Base-by-base conservation (phyloP, 2,329 filamentous ascomycete species). In the Nothopassalora personata region DNA sequence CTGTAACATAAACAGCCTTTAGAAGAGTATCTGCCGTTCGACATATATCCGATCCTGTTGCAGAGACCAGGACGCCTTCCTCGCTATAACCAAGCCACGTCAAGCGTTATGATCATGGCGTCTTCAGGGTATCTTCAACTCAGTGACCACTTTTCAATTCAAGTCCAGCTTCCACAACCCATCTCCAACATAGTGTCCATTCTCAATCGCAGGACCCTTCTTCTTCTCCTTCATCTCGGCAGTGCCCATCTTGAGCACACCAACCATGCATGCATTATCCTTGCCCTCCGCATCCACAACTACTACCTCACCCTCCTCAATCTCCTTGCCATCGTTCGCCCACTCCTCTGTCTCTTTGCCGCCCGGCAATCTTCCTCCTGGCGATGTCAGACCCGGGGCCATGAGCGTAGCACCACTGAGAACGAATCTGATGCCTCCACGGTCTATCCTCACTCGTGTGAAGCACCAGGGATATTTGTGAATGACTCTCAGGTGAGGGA, bases 371-470 rank as follows among this genome's bases (percentile, higher is more conserved):
- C 89, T 75, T 0, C 94, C 94, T 0, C 94, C 94, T 0, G 86
- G 76, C 19, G 86, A 91, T 30, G 94, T 99, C 67, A 99, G 76
- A 0, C 94, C 94, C 0, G 94, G 94, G 1, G 91, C 93, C 94
- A 99, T 99, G 63, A 99, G 86, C 13, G 93, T 91, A 0, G 94
- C 94, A 48, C 94, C 94, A 0, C 86, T 90, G 1, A 99, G 84
- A 28, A 99, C 93, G 77, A 99, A 99, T 61, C 94, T 90, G 71
- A 99, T 97, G 5, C 94, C 94, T 62, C 94, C 94, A 53, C 94
- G 86, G 75, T 99, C 94, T 74, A 97, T 96, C 60, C 92, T 88
- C 59, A 99, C 81, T 54, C 85, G 88, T 18, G 89, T 87, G 74
- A 99, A 93, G 60, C 86, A 88, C 66, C 85, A 79, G 9, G 94